Base-by-base conservation (phyloP, 129 eudicot genomes). In the Flaveria trinervia region DNA sequence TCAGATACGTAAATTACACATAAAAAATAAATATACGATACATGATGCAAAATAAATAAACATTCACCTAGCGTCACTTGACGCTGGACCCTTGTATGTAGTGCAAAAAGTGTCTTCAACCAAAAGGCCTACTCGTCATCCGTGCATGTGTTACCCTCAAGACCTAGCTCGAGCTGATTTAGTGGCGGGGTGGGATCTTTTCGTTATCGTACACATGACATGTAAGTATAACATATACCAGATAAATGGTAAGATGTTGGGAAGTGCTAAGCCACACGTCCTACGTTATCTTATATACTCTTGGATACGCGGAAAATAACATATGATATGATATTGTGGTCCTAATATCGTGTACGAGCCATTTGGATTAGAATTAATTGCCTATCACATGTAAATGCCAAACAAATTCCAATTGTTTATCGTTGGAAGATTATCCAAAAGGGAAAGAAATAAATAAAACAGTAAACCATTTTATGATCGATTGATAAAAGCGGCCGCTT, bases 231-330 rank as follows among this genome's bases (percentile, higher is more conserved):
- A 50, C 11, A 3, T 59, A 48, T 46, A 4, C 39, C 36, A 16
- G 30, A 69, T 13, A 59, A 68, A 43, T 5, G 25, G 17, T 48
- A 49, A 18, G 17, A 9, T 73, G 36, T 22, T 57, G 80, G 69
- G 36, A 22, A 78, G 69, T 78, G 51, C 45, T 61, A 26, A 79
- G 75, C 81, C 86, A 74, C 80, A 78, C 23, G 62, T 68, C 46
- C 69, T 45, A 26, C 69, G 65, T 68, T 74, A 78, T 73, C 83
- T 69, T 45, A 52, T 80, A 17, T 73, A 73, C 70, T 64, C 62
- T 74, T 59, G 78, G 70, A 68, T 13, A 79, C 50, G 77, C 68
- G 13, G 73, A 79, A 83, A 79, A 57, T 76, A 50, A 72, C 70
- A 65, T 80, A 44, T 73, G 70, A 73, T 72, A 44, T 25, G 49